Evolutionary conservation across 495 filamentous ascomycete genomes (phyloP).

Genomic region (Halenospora varia): DNA sequence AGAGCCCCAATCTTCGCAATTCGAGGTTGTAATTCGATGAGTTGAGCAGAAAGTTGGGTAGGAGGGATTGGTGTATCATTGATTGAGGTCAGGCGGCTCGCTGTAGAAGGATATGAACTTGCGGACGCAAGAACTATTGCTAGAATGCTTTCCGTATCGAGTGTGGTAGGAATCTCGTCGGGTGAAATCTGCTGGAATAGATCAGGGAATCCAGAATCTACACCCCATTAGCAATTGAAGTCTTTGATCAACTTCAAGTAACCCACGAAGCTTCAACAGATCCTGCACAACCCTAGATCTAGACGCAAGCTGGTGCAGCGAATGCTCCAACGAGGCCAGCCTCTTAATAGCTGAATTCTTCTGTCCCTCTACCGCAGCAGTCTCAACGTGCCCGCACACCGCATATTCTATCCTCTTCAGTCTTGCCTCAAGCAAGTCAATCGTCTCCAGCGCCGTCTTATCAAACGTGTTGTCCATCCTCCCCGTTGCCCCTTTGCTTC

Average conservation of each 20-base stretch:
- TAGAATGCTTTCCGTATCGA: constrained; percentile 30
- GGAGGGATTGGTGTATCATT: constrained; percentile 74
- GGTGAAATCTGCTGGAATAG: constrained; percentile 46
- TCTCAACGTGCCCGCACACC: constrained; percentile 54
- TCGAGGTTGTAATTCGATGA: constrained; percentile 67
- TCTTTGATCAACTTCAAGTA: not conserved
- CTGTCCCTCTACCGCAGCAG: constrained; percentile 25
- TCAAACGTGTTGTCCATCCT: constrained; percentile 49
- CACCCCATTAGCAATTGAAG: constrained; percentile 21
- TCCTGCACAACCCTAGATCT: constrained; percentile 45
- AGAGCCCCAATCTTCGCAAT: constrained; percentile 60
- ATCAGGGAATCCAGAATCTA: constrained; percentile 55
- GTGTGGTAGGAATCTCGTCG: constrained; percentile 37
- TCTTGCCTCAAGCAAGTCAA: constrained; percentile 73
- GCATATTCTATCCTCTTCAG: constrained; percentile 70
- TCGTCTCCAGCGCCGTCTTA: constrained; percentile 54
- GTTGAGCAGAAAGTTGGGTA: constrained; percentile 55
- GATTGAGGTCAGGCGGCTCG: constrained; percentile 75
- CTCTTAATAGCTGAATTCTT: constrained; percentile 43
- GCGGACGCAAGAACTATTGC: constrained; percentile 75
- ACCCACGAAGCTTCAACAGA: constrained; percentile 41
- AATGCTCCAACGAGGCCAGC: constrained; percentile 61
- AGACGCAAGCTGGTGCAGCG: constrained; percentile 44
- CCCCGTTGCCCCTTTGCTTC: too few relatives aligned
- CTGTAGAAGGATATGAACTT: constrained; percentile 67